Base-by-base conservation (phyloP, 108 stramenopile species). In the Skeletonema marinoi region DNA sequence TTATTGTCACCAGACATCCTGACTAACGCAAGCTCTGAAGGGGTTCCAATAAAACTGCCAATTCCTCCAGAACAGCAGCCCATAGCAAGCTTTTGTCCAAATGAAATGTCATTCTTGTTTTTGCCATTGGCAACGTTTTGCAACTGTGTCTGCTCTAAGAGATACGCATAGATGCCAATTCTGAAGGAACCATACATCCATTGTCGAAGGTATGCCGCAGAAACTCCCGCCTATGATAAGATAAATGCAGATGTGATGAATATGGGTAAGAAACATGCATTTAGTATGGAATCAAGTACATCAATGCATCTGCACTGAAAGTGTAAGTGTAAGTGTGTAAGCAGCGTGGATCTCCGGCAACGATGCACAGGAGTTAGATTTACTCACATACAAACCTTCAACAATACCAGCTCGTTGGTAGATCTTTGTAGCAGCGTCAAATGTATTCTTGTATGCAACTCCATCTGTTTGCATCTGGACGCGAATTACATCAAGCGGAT, bases 391-490 rank as follows among this genome's bases (percentile, higher is more conserved):
- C 31, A 80, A 58, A 38, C 79, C 79, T 32, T 80, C 60, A 2
- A 70, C 21, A 16, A 80, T 54, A 60, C 79, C 79, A 30, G 66
- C 66, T 31, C 79, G 41, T 30, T 54, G 25, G 38, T 80, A 75
- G 56, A 80, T 80, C 16, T 71, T 60, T 9, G 59, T 6, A 2
- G 67, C 79, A 17, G 79, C 79, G 51, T 80, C 79, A 17, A 80
- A 30, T 0, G 79, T 68, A 30, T 50, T 65, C 17, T 60, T 74
- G 79, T 72, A 80, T 19, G 74, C 60, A 25, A 33, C 60, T 21
- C 79, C 79, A 31, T 32, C 67, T 21, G 74, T 75, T 56, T 80
- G 79, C 79, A 80, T 80, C 48, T 80, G 79, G 7, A 80, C 74
- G 6, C 79, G 32, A n/a, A 80, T 65, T 1, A 80, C 79, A 56